phyloP scores from a whole-genome alignment of 1,139 yeast genomes.

The Pneumocystis sp. region DNA sequence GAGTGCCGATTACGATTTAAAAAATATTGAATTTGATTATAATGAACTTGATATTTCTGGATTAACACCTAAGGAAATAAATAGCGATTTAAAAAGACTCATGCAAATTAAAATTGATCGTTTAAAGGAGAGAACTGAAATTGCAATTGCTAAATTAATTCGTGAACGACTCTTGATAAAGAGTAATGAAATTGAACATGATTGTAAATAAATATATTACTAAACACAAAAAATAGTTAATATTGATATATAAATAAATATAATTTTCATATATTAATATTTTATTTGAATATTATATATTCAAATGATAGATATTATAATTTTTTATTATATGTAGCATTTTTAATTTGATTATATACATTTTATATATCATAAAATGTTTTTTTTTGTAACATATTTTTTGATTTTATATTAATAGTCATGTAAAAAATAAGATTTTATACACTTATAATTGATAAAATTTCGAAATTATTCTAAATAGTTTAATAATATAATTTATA shows the following conservation, averaged over 20 bases:
- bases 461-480: too few species aligned
- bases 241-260: too few species aligned
- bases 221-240: neutral
- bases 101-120: constrained; percentile 26
- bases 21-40: constrained; percentile 5
- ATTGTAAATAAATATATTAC: neutral
- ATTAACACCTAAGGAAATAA: constrained; percentile 21
- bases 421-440: too few species aligned
- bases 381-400: too few species aligned
- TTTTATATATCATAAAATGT: too few species aligned
- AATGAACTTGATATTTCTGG: constrained; percentile 16
- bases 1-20: constrained; percentile 12
- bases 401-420: neutral
- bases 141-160: constrained; percentile 28
- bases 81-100: constrained; percentile 31
- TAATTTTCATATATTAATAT: too few species aligned
- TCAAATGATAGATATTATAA: too few species aligned
- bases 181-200: neutral
- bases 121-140: constrained; percentile 26
- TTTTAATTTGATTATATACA: too few species aligned
- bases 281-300: too few species aligned
- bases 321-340: too few species aligned
- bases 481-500: too few species aligned
- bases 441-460: too few species aligned
- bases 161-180: constrained; percentile 22